Evolutionary conservation across 257 asterid genomes (phyloP), one percentile per base, ranked within the genome.

Genomic region (Hygrophila difformis): DNA sequence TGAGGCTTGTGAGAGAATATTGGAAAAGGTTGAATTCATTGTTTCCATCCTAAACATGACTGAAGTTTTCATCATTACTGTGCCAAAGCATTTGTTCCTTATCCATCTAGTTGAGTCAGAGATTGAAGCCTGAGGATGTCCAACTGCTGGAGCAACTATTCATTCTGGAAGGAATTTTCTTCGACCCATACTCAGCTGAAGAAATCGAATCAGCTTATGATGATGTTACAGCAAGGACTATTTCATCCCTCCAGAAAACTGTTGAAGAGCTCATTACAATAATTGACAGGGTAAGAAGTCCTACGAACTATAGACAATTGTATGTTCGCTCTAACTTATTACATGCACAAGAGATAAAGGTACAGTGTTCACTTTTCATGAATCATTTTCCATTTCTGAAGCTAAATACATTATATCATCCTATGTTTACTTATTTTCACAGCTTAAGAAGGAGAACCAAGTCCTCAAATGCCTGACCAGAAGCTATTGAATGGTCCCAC

Each of bases 121-220:
- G 60, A 55, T 48, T 84, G 69, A 66, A 59, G 29, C 64, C 56
- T 18, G 93, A 76, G 61, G 78, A 73, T 41, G 75, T 81, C 39
- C 67, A 73, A 44, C 75, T 84, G 43, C 82, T 84, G 18, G 91
- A 81, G 63, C 79, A 84, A 55, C 65, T 84, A 42, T 72, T 84
- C 58, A 62, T 61, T 42, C 40, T 62, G 18, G 95, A 84, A 59
- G 87, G 95, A 33, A 78, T 81, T 62, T 67, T 75, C 81, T 77
- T 66, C 49, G 64, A 81, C 55, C 75, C 81, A 57, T 62, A 58
- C 61, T 70, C 76, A 15, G 62, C 51, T 63, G 95, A 73, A 51
- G 79, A 79, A 62, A 60, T 71, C 49, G 80, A 81, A 57, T 58
- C 70, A 23, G 77, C 78, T 18, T 71, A 68, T 44, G 70, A 75